Conservation (phyloP, 2,329 filamentous ascomycete genomes). For the Sclerotinia trifoliorum region DNA sequence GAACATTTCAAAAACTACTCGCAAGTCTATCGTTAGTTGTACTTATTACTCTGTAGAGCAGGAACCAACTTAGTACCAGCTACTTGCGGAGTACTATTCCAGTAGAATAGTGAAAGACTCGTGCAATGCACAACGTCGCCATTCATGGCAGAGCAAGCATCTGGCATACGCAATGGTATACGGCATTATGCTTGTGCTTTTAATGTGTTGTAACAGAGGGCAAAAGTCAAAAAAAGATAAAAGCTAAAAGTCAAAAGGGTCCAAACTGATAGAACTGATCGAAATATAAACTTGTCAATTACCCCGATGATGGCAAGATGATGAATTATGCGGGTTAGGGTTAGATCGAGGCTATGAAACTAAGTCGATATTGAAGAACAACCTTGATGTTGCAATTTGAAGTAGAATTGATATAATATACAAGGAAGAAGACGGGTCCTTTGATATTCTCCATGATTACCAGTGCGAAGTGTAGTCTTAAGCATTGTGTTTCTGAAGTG, state of each 20-base stretch:
- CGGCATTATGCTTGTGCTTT: not conserved
- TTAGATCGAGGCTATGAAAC: not conserved
- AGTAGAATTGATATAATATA: slow-evolving; percentile 13
- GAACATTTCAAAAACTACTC: not conserved
- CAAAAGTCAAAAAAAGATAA: not conserved
- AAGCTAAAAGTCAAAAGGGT: not conserved
- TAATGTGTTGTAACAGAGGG: slow-evolving; percentile 1
- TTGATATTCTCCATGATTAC: no score
- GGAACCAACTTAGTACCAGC: no score
- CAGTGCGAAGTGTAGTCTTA: not conserved
- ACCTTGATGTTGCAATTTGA: slow-evolving; percentile 14
- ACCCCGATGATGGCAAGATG: not conserved
- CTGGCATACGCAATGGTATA: not conserved
- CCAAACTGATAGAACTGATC: not conserved
- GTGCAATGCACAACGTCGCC: not conserved
- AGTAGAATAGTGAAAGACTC: not conserved
- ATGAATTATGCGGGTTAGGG: not conserved
- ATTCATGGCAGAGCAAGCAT: not conserved
- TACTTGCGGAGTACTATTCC: no score
- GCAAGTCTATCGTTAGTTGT: no score
- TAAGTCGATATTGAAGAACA: not conserved
- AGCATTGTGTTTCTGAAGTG: not conserved
- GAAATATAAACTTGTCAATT: not conserved
- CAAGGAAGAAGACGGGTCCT: not conserved
- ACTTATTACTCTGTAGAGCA: no score